Base-by-base conservation (phyloP, 1,284 basidiomycete genomes). In the Leccinum fallax region DNA sequence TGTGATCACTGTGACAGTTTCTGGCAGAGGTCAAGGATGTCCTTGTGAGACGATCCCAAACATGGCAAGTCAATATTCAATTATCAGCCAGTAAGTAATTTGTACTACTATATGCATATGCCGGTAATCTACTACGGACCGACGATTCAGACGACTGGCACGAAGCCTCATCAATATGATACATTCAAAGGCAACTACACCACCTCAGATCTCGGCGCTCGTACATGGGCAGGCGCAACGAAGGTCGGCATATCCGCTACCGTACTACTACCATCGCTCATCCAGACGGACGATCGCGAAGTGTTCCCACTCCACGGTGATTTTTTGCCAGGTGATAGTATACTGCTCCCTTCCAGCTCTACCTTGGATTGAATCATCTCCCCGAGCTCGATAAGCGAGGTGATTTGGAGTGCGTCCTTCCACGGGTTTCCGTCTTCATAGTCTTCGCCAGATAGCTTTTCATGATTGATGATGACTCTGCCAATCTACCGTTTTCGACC, bases 401-500 rank as follows among this genome's bases (percentile, higher is more conserved):
- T 53, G 28, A 53, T n/a, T 19, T 53, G 52, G 26, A 53, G 28
- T 19, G 28, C 52, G 21, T 32, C 32, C 19, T 8, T 53, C 52
- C 52, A 53, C 5, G 30, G 30, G 52, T 21, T 53, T 19, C 52
- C 52, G 7, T 30, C 52, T 13, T 53, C 52, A 5, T 15, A 3
- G 19, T 21, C 30, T 15, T 53, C 52, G 5, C 30, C 13, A 19
- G 30, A 32, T 34, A 53, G 52, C 19, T 34, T 53, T 21, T 53
- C 61, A 24, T 59, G 63, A 28, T 63, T 63, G 5, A 63, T 11
- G 26, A 59, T 49, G 8, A 63, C 10, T 34, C 63, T 63, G 11
- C 63, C 63, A n/a, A 63, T 48, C 61, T 63, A 11, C 4, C 26
- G n/a, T 16, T 30, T 30, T 15, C 30, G 11, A 19, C n/a, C 21